Evolutionary conservation across 768 basidiomycete species (phyloP).

Genomic region (Rhodotorula graminis): DNA sequence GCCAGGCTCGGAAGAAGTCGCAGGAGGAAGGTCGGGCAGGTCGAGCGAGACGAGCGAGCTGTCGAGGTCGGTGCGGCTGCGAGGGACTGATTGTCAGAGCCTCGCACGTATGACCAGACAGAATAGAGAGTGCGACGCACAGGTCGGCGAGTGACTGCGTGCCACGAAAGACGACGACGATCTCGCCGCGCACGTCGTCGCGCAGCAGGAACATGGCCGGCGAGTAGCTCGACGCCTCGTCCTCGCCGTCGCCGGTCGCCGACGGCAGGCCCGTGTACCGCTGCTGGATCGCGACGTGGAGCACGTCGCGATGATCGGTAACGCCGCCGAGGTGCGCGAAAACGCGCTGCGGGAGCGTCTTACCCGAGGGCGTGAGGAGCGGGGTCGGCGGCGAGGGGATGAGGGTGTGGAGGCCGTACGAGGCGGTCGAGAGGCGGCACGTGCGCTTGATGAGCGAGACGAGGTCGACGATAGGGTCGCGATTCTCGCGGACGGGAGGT

Average conservation of each 20-base stretch:
- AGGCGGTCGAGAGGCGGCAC: constrained; percentile 27
- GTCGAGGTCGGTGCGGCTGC: constrained; percentile 33
- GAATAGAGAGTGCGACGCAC: neutral
- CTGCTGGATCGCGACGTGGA: constrained; percentile 31
- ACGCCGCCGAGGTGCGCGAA: constrained; percentile 37
- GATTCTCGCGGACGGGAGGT: neutral
- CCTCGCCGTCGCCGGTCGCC: neutral
- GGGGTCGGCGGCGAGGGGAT: constrained; percentile 24
- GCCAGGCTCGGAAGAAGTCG: too few relatives aligned
- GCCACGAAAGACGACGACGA: constrained; percentile 30
- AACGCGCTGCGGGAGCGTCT: constrained; percentile 23
- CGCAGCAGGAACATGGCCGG: constrained; percentile 32
- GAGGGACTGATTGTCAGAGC: too few relatives aligned
- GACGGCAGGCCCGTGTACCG: neutral
- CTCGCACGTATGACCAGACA: too few relatives aligned
- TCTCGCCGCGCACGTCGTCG: constrained; percentile 23
- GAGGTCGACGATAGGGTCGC: neutral
- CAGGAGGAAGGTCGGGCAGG: neutral
- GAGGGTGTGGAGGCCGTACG: constrained; percentile 34
- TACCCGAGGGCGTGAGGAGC: constrained; percentile 25
- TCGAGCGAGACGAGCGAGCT: constrained; percentile 13
- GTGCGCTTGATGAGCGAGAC: constrained; percentile 22
- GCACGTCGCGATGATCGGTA: constrained; percentile 20
- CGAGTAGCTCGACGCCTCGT: constrained; percentile 3
- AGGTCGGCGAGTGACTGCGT: constrained; percentile 36